These are phyloP conservation scores for Mollisiaceae sp. DNA, from an alignment of 2,329 filamentous ascomycete genomes.

Conservation along the genomic window DNA sequence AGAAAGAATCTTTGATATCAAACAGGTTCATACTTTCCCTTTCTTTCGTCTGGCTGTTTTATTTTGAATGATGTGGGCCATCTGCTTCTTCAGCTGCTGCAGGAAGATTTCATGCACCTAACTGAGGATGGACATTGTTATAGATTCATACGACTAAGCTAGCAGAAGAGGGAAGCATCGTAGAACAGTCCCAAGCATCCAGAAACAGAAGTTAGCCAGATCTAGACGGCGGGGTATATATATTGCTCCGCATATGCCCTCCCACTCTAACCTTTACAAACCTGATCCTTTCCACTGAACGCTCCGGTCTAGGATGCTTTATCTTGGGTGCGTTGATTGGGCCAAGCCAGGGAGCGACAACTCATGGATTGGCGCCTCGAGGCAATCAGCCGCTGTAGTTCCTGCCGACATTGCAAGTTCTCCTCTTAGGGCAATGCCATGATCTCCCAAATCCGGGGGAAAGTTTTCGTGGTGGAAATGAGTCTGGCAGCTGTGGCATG, in stretches of 20 bases:
- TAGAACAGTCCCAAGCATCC: not conserved
- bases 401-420: constrained; percentile 10
- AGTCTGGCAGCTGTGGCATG: not conserved
- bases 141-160: not conserved
- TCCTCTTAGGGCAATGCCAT: constrained; percentile 16
- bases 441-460: constrained; percentile 30
- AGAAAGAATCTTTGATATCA: not conserved
- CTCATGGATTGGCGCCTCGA: constrained; percentile 23
- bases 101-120: not conserved
- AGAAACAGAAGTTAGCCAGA: not conserved
- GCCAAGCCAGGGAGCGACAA: not conserved
- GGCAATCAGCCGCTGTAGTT: constrained; percentile 20
- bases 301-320: constrained; percentile 8
- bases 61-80: not conserved
- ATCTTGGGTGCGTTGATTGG: constrained; percentile 5
- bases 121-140: not conserved
- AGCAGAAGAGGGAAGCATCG: not conserved
- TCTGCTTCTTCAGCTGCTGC: not conserved
- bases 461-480: not conserved
- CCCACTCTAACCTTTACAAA: not conserved
- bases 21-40: not conserved
- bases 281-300: not conserved
- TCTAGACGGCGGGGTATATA: constrained; percentile 2
- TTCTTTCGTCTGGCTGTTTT: not conserved
- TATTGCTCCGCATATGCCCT: not conserved